These are phyloP conservation scores for Protea cynaroides DNA, from an alignment of 164 flowering plant species.

Conservation along the genomic window DNA sequence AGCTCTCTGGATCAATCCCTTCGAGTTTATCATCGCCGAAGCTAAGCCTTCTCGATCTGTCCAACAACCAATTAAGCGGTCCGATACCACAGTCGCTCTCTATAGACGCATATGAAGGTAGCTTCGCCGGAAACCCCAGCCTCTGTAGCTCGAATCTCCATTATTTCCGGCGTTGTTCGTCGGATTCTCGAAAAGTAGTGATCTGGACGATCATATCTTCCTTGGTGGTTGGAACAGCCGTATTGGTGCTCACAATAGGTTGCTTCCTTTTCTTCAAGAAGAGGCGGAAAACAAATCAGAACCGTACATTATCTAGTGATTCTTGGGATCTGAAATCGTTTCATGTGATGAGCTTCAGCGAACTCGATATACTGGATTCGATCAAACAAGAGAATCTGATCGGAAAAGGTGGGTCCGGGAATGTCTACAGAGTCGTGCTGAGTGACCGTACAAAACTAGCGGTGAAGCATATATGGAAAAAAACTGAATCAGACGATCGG, in stretches of 20 bases:
- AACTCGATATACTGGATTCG: slow-evolving; percentile 62
- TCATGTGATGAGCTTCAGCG: slow-evolving; percentile 56
- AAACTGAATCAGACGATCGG: slow-evolving; percentile 12
- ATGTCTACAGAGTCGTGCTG: slow-evolving; percentile 38
- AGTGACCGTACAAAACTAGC: slow-evolving; percentile 40
- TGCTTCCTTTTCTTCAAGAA: slow-evolving; percentile 31
- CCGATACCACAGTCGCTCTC: slow-evolving; percentile 46
- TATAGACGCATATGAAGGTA: slow-evolving; percentile 39
- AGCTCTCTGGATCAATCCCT: slow-evolving; percentile 63
- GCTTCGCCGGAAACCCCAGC: slow-evolving; percentile 58
- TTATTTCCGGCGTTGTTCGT: slow-evolving; percentile 37
- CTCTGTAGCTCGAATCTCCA: slow-evolving; percentile 44
- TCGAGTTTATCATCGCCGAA: slow-evolving; percentile 38
- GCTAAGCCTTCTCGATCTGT: slow-evolving; percentile 66
- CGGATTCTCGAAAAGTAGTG: slow-evolving; percentile 23
- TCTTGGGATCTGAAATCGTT: slow-evolving; percentile 81
- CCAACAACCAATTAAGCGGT: slow-evolving; percentile 51
- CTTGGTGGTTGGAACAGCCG: slow-evolving; percentile 22
- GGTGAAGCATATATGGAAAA: slow-evolving; percentile 66
- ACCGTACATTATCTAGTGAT: slow-evolving; percentile 38
- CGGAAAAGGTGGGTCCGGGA: slow-evolving; percentile 50
- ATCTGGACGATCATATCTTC: slow-evolving; percentile 35
- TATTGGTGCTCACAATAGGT: slow-evolving; percentile 26
- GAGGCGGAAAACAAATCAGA: slow-evolving; percentile 12
- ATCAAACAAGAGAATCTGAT: slow-evolving; percentile 48